Conservation (phyloP, 768 basidiomycete genomes). For the Kwoniella sp. region DNA sequence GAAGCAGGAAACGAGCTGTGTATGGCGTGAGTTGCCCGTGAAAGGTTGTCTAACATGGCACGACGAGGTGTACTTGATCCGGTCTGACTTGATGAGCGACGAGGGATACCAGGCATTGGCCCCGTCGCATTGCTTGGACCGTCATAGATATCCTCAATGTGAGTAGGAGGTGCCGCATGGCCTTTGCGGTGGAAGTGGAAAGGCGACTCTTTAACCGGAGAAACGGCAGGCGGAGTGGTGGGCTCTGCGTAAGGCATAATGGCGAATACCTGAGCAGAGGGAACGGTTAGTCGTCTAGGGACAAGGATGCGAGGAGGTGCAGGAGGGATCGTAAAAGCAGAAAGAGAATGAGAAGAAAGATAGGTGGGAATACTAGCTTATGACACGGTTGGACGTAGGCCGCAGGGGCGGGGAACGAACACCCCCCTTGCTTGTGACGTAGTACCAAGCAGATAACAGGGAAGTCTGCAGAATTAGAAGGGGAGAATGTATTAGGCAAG, state of each 20-base stretch:
- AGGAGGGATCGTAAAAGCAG: too few species aligned
- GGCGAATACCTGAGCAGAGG: too few species aligned
- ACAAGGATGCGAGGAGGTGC: too few species aligned
- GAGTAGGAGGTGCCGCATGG: constrained; percentile 21
- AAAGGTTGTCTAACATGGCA: constrained; percentile 20
- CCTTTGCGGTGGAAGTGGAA: constrained; percentile 24
- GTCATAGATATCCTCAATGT: constrained; percentile 24
- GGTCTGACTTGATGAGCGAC: constrained; percentile 31
- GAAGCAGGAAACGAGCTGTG: constrained; percentile 20
- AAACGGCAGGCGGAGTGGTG: constrained; percentile 31
- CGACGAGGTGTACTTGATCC: constrained; percentile 29
- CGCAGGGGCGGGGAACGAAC: too few species aligned
- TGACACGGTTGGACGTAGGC: too few species aligned
- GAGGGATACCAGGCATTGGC: constrained; percentile 45
- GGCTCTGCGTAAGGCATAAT: constrained; percentile 49
- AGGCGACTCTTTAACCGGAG: constrained; percentile 30
- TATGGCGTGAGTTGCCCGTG: constrained; percentile 18
- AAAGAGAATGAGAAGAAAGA: too few species aligned
- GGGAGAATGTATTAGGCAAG: too few species aligned
- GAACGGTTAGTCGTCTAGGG: too few species aligned
- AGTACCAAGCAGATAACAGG: too few species aligned
- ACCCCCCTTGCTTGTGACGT: too few species aligned
- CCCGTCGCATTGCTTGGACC: constrained; percentile 19
- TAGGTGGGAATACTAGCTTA: too few species aligned
- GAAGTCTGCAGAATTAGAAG: too few species aligned